Conservation (phyloP, 1,139 yeast species). For the Sugiyamaella sp. region DNA sequence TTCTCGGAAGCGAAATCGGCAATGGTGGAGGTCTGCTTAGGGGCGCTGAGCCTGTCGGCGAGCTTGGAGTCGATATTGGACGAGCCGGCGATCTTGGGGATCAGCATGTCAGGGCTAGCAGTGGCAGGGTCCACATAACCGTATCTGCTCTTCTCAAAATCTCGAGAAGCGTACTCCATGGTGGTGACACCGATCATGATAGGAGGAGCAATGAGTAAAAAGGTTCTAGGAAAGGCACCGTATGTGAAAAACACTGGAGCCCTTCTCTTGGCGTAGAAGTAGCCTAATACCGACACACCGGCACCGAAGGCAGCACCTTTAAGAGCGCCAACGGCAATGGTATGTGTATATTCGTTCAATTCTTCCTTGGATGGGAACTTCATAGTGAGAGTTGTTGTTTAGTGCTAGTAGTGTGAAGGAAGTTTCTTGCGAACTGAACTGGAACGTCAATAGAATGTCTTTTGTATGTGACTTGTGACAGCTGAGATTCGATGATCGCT, state of each 20-base stretch:
- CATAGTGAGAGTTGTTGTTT: conserved; percentile 47
- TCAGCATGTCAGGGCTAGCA: conserved; percentile 20
- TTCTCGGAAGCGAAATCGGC: conserved; percentile 43
- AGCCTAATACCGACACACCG: conserved; percentile 51
- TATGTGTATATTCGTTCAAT: conserved; percentile 60
- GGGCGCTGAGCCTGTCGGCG: not conserved
- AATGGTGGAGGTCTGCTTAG: conserved; percentile 8
- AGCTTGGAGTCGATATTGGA: conserved; percentile 6
- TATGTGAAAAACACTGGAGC: conserved; percentile 23
- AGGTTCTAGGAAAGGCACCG: conserved; percentile 36
- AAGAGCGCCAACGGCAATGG: conserved; percentile 60
- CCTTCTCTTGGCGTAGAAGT: conserved; percentile 27
- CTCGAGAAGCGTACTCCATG: conserved; percentile 42
- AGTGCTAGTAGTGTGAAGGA: not conserved
- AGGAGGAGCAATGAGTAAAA: conserved; percentile 38
- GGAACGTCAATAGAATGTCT: too few species aligned
- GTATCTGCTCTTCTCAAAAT: conserved; percentile 36
- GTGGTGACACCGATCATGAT: conserved; percentile 38
- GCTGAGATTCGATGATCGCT: too few species aligned
- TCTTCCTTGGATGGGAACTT: conserved; percentile 70
- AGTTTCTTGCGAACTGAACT: too few species aligned
- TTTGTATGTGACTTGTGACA: too few species aligned
- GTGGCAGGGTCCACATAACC: conserved; percentile 21
- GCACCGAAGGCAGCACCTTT: conserved; percentile 65
- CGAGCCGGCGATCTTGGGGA: conserved; percentile 12